Base-by-base conservation (phyloP, 176 grass and related monocot genomes). In the Oryza officinalis region DNA sequence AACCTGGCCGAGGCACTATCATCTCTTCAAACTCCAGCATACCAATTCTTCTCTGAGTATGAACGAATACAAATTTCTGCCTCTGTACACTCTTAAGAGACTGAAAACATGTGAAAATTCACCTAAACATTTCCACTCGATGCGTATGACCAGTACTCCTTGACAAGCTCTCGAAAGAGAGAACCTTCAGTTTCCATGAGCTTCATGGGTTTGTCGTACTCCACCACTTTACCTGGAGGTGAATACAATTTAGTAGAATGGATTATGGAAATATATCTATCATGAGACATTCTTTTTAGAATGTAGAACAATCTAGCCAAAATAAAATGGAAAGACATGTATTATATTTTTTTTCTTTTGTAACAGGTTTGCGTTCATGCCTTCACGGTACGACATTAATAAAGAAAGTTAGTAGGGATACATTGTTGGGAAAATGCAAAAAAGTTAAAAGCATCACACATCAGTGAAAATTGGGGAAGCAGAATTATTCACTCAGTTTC, bases 101-200 rank as follows among this genome's bases (percentile, higher is more conserved):
- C 63, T 68, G 2, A 41, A 41, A 41, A 2, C 8, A 9, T 43
- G 23, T 9, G 50, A 4, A 77, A 17, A 41, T 63, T 33, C 13
- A 35, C 10, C 68, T 83, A 85, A 50, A 94, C 45, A 27, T 83
- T 83, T 30, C 25, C 77, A 6, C 85, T 80, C 4, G 80, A 79
- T 25, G 88, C 72, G 26, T 94, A 91, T 15, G 94, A 92, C 92
- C 94, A 94, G 64, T 94, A 97, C 74, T 97, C 92, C 41, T 85
- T 94, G 13, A 94, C 88, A 1, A 97, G 88, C 4, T 89, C 57
- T 0, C 78, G 45, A 57, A 92, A 97, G 2, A 94, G 81, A 69
- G 92, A 97, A 40, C 90, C 94, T 67, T 97, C 81, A 0, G 87
- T 94, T 57, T 94, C 78, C 88, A 97, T 94, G 28, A 97, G 81